Evolutionary conservation across 495 filamentous ascomycete genomes (phyloP).

Genomic region (Penicillium bovifimosum): DNA sequence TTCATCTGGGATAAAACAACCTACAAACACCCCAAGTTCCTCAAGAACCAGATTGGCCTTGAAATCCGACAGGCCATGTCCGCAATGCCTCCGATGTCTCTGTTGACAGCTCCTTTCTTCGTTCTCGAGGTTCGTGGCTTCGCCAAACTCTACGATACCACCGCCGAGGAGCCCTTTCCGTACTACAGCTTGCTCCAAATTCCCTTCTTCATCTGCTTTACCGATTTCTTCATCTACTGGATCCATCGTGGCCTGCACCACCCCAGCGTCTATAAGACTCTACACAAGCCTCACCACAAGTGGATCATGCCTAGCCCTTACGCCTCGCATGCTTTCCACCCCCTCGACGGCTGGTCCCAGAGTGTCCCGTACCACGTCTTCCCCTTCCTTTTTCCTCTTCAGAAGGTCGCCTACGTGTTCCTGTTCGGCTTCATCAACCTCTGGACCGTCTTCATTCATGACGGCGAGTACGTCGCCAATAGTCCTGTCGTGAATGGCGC

Average conservation of each 20-base stretch:
- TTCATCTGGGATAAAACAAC: conserved; percentile 93
- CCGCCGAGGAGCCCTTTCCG: conserved; percentile 62
- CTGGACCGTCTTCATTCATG: conserved; percentile 97
- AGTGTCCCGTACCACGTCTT: conserved; percentile 90
- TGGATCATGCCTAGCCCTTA: conserved; percentile 99
- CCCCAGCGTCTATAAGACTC: conserved; percentile 71
- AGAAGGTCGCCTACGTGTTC: conserved; percentile 81
- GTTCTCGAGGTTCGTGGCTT: conserved; percentile 78
- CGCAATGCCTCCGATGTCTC: conserved; percentile 76
- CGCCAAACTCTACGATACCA: conserved; percentile 78
- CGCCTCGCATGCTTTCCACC: conserved; percentile 92
- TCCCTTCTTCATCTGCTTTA: conserved; percentile 87
- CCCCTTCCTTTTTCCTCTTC: conserved; percentile 87
- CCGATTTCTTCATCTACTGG: conserved; percentile 90
- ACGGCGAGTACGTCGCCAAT: conserved; percentile 91
- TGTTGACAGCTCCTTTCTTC: conserved; percentile 80
- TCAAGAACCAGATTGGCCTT: conserved; percentile 84
- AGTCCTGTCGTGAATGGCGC: conserved; percentile 88
- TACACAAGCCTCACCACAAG: conserved; percentile 98
- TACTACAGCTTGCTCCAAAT: conserved; percentile 84
- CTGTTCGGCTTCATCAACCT: conserved; percentile 92
- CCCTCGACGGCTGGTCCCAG: conserved; percentile 89
- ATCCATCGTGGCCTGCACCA: conserved; percentile 90
- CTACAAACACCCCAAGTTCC: conserved; percentile 87
- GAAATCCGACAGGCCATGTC: conserved; percentile 76